Percentiles rank a stretch among this genome's conserved stretches.
Conservation (phyloP, 257 asterid species). For the Solanum clarkiae region DNA sequence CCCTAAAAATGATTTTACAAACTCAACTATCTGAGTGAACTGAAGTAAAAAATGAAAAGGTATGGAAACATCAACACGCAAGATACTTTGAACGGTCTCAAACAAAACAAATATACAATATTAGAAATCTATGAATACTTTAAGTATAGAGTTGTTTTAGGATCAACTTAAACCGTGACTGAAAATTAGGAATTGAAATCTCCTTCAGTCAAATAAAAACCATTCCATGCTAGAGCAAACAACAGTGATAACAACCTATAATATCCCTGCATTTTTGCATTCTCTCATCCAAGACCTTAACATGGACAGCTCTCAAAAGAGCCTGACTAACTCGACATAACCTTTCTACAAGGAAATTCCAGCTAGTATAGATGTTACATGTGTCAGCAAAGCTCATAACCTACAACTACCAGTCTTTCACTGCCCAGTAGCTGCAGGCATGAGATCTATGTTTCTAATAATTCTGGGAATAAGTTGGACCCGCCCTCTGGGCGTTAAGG, state of each 20-base stretch:
- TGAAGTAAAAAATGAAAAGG: not conserved
- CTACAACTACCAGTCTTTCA: not conserved
- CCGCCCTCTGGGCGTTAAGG: not conserved
- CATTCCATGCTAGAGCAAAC: not conserved
- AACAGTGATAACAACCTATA: not conserved
- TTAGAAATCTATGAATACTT: not conserved
- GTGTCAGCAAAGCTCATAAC: not conserved
- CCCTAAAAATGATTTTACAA: slow-evolving; percentile 36
- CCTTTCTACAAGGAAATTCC: not conserved
- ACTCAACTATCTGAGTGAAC: not conserved
- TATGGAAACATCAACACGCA: not conserved
- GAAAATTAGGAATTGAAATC: not conserved
- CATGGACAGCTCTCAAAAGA: not conserved
- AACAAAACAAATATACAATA: not conserved
- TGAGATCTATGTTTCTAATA: not conserved
- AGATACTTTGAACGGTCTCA: not conserved
- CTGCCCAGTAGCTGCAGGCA: not conserved
- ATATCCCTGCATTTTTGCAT: not conserved
- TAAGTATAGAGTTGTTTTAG: not conserved
- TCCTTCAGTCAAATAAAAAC: not conserved
- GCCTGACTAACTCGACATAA: not conserved
- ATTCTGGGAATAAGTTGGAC: not conserved
- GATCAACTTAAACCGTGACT: not conserved
- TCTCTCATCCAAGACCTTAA: not conserved
- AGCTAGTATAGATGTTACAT: not conserved